Evolutionary conservation across 345 rosid species (phyloP), one percentile per base, ranked within the genome.

Genomic region (Populus ilicifolia): DNA sequence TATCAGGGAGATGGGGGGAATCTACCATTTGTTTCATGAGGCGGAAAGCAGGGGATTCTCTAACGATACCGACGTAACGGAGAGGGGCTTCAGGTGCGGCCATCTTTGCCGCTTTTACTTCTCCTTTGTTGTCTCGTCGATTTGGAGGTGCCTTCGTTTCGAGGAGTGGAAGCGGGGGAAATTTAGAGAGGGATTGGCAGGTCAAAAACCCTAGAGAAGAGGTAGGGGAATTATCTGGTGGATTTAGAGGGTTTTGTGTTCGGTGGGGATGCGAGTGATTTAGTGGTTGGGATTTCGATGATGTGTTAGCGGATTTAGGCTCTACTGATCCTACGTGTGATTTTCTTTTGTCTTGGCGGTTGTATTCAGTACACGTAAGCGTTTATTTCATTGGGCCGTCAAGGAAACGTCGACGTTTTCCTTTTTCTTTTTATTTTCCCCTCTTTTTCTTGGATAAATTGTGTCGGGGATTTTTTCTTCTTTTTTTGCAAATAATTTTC

Each of bases 11-110:
- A 30, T 5, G 68, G 39, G 5, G 68, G 39, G 4, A 21, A 30
- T 21, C 67, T 78, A 92, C 99, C 98, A 96, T 96, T 68, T 93
- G 93, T 88, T 96, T 96, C 98, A 96, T 96, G 73, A 96, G 94
- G 78, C 92, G 92, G 84, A 95, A 93, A 73, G 97, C 99, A 23
- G 97, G 90, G 74, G 98, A 95, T 79, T 91, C 87, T 78, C 90
- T 87, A 0, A 84, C 74, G 67, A 92, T 81, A 76, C 97, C 99
- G 81, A 95, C 99, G 48, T 95, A 95, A 83, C 90, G 82, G 56
- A 93, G 86, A 61, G 98, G 93, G 83, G 94, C 96, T 81, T 96
- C 99, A 8, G 99, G 92, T 35, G 94, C 91, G 77, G 94, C 90
- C 99, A 96, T 96, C 48, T 72, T 67, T 73, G 69, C 74, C 70